Evolutionary conservation across 2,329 filamentous ascomycete genomes (phyloP).

Genomic region (Cryphonectria nitschkei): DNA sequence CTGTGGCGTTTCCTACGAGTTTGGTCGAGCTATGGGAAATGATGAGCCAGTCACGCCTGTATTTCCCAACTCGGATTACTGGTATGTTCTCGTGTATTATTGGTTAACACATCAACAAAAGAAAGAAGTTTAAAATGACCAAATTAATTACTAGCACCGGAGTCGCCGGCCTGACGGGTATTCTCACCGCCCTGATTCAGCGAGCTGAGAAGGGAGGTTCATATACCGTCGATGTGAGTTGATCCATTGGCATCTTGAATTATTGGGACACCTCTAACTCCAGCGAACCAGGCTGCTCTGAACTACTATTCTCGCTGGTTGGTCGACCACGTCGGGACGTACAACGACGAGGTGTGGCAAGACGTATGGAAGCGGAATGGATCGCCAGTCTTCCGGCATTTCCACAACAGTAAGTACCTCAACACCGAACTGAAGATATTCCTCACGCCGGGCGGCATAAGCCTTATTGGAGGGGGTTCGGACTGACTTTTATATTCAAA

Average conservation of each 20-base stretch:
- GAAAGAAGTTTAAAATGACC: not conserved
- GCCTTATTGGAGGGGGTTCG: not conserved
- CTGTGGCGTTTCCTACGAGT: constrained; percentile 50
- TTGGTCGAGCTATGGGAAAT: constrained; percentile 46
- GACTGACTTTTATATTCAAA: not conserved
- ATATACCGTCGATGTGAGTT: constrained; percentile 11
- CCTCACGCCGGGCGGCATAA: not conserved
- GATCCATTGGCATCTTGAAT: not conserved
- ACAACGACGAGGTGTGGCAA: constrained; percentile 50
- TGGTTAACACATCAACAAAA: too few species aligned
- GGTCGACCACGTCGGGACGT: constrained; percentile 42
- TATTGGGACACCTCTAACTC: not conserved
- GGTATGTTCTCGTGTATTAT: constrained; percentile 32
- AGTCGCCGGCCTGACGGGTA: constrained; percentile 40
- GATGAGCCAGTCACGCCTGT: constrained; percentile 37
- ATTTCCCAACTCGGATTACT: constrained; percentile 42
- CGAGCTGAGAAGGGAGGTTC: constrained; percentile 17
- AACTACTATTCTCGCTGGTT: constrained; percentile 51
- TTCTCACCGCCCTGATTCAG: constrained; percentile 42
- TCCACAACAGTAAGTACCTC: constrained; percentile 38
- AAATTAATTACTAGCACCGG: constrained; percentile 37
- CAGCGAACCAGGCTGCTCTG: constrained; percentile 36
- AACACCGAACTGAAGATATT: not conserved
- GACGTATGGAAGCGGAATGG: constrained; percentile 51
- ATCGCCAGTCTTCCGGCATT: constrained; percentile 52